Base-by-base conservation (phyloP, 2,329 filamentous ascomycete species). In the Myriosclerotinia curreyana region DNA sequence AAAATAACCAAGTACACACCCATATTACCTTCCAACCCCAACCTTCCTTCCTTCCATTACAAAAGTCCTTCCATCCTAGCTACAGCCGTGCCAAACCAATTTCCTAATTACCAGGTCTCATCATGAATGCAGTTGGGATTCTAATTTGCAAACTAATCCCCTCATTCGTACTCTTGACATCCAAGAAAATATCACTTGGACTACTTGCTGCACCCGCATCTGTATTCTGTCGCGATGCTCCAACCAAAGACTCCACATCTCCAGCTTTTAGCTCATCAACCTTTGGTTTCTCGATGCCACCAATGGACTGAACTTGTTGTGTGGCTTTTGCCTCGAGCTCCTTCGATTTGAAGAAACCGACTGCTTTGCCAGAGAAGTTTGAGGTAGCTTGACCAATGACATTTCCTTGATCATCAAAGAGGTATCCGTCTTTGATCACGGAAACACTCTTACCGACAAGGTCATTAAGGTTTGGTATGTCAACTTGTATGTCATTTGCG, bases 401-500 rank as follows among this genome's bases (percentile, higher is more conserved):
- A 56, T 78, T 75, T 0, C 84, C 84, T 50, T 76, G 74, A 4
- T 75, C 75, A 70, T 86, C 84, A 31, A 86, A 83, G 0, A 84
- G 78, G 55, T 86, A 84, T 49, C 88, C 88, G 4, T 83, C 82
- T 77, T 90, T 90, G 77, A 90, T 88, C 68, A 91, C 86, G 31
- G 61, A 64, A 3, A 64, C 59, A 48, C 85, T 82, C 76, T 90
- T 88, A 60, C 88, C 88, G 20, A 87, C 86, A 5, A 88, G 14
- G 14, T 64, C 53, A n/a, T 59, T 50, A 9, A 64, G 20, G 5
- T 59, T 40, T 42, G 61, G 61, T 15, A 60, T 40, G 46, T 42
- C 40, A 11, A 40, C 58, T 42, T 50, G 58, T n/a, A 60, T 1
- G 9, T 59, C 42, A 11, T 62, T 54, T 6, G 28, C 59, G 17